These are phyloP conservation scores for Termitomyces sp. DNA, from an alignment of 768 basidiomycete species.

Conservation along the genomic window DNA sequence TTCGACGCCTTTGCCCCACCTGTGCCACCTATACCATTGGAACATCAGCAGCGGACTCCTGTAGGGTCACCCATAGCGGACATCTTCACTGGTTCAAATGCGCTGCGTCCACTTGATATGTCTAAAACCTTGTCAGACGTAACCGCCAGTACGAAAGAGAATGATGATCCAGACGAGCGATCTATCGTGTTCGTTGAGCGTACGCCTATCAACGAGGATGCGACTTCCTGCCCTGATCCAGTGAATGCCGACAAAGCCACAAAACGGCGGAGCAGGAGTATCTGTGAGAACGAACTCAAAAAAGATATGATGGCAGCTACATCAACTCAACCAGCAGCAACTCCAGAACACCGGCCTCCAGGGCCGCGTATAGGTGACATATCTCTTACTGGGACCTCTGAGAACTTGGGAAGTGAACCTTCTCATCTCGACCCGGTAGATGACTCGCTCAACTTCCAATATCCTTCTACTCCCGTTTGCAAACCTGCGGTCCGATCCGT, in stretches of 20 bases:
- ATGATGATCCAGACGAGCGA: slow-evolving; percentile 42
- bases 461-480: slow-evolving; percentile 56
- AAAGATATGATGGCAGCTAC: slow-evolving; percentile 30
- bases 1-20: slow-evolving; percentile 44
- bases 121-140: slow-evolving; percentile 67
- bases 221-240: slow-evolving; percentile 13
- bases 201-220: slow-evolving; percentile 26
- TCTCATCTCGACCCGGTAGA: slow-evolving; percentile 55
- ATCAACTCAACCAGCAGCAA: slow-evolving; percentile 29
- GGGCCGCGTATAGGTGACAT: slow-evolving; percentile 27
- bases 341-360: slow-evolving; percentile 16
- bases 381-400: slow-evolving; percentile 56
- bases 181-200: slow-evolving; percentile 56
- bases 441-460: slow-evolving; percentile 53
- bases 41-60: slow-evolving; percentile 29
- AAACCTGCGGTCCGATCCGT: slow-evolving; percentile 32
- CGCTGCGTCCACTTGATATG: slow-evolving; percentile 27
- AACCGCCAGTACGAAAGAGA: slow-evolving; percentile 27
- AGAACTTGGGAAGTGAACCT: slow-evolving; percentile 69
- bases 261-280: slow-evolving; percentile 71
- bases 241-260: slow-evolving; percentile 20
- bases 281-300: slow-evolving; percentile 57
- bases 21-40: slow-evolving; percentile 45
- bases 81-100: slow-evolving; percentile 30
- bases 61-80: slow-evolving; percentile 44